Evolutionary conservation across 2,329 filamentous ascomycete species (phyloP).

Genomic region (Pseudogymnoascus sp.): DNA sequence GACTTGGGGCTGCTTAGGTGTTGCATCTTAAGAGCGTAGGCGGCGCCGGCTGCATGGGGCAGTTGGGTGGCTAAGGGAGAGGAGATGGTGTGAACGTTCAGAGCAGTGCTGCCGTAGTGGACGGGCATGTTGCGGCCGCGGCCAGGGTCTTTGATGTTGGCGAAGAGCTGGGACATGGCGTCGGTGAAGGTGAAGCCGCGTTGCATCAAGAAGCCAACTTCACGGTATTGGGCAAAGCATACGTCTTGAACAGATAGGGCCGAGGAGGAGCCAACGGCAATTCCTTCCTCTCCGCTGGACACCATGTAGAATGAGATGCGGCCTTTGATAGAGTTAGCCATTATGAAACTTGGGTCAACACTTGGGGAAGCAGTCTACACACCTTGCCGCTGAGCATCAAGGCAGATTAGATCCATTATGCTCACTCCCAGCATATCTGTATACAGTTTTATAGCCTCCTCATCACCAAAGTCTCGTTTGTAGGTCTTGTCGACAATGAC

Average conservation of each 20-base stretch:
- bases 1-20: conserved; percentile 61
- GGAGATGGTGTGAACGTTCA: conserved; percentile 86
- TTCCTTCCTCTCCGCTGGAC: conserved; percentile 55
- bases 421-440: conserved; percentile 57
- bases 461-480: conserved; percentile 55
- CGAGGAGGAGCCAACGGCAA: conserved; percentile 80
- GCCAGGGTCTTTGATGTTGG: conserved; percentile 73
- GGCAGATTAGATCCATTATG: conserved; percentile 97
- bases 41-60: conserved; percentile 78
- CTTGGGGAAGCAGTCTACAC: conserved; percentile 58
- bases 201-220: conserved; percentile 84
- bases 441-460: conserved; percentile 51
- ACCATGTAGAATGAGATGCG: conserved; percentile 78
- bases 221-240: conserved; percentile 89
- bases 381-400: conserved; percentile 82
- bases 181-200: conserved; percentile 79
- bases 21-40: conserved; percentile 80
- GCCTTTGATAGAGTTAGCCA: conserved; percentile 58
- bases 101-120: conserved; percentile 78
- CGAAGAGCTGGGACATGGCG: conserved; percentile 94
- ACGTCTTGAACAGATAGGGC: conserved; percentile 79
- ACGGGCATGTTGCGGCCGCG: conserved; percentile 93
- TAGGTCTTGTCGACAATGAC: conserved; percentile 68
- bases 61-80: conserved; percentile 83
- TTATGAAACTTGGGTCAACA: neutral